Evolutionary conservation across 108 stramenopile genomes (phyloP).

Genomic region (Skeletonema tropicum): DNA sequence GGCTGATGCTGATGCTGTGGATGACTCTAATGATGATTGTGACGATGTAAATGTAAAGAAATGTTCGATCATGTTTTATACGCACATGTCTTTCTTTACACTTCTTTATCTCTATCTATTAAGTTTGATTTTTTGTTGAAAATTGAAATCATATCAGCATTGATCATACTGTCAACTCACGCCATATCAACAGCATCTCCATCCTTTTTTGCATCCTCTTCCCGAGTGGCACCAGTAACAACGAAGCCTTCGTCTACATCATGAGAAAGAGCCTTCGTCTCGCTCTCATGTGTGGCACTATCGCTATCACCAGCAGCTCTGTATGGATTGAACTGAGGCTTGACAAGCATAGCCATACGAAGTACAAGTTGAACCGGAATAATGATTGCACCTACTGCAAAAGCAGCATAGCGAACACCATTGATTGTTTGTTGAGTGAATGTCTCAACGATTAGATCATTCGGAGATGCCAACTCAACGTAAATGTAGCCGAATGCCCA

Average conservation of each 20-base stretch:
- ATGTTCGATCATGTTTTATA: not conserved
- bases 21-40: no score
- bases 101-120: not conserved
- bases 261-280: not conserved
- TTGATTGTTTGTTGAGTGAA: conserved; percentile 40
- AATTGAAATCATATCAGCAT: no score
- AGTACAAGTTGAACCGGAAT: conserved; percentile 19
- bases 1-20: no score
- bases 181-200: no score
- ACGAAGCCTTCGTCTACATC: not conserved
- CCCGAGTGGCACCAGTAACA: not conserved
- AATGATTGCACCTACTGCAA: conserved; percentile 33
- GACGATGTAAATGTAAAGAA: not conserved
- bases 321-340: conserved; percentile 36
- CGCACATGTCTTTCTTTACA: not conserved
- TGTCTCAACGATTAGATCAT: conserved; percentile 52
- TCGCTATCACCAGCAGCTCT: not conserved
- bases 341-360: conserved; percentile 21
- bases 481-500: conserved; percentile 77
- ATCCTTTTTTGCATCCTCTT: not conserved
- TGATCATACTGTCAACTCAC: not conserved
- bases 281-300: no score
- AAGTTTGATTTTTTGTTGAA: no score
- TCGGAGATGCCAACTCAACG: conserved; percentile 53
- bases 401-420: conserved; percentile 40